These are phyloP conservation scores for Bretschneidera sinensis DNA, from an alignment of 345 rosid genomes.

Conservation along the genomic window DNA sequence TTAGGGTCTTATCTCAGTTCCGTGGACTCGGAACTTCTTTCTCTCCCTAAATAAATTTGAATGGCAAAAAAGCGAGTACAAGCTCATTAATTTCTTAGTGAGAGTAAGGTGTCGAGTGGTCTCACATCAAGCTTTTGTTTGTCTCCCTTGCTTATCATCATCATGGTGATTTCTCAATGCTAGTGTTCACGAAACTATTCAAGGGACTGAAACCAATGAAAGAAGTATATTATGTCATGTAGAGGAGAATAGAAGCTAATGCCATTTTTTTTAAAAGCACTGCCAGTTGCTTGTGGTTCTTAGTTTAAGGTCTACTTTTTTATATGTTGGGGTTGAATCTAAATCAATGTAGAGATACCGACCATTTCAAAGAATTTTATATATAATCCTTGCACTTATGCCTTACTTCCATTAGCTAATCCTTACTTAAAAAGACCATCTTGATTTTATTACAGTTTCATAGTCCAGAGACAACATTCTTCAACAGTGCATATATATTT, in stretches of 20 bases:
- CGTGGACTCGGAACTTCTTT: neutral
- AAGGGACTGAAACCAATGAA: too few relatives aligned
- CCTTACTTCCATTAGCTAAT: conserved; percentile 3
- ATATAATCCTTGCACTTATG: neutral
- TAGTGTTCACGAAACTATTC: neutral
- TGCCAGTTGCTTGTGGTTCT: too few relatives aligned
- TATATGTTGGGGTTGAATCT: neutral
- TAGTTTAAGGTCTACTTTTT: neutral
- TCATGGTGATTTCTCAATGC: neutral
- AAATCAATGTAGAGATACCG: too few relatives aligned
- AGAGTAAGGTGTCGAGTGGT: neutral
- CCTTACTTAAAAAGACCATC: neutral
- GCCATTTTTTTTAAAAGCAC: too few relatives aligned
- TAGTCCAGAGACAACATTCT: conserved; percentile 31
- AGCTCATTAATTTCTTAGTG: neutral
- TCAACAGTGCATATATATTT: conserved; percentile 63
- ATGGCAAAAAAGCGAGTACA: neutral
- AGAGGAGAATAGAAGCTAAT: too few relatives aligned
- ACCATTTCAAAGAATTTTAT: too few relatives aligned
- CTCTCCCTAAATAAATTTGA: neutral
- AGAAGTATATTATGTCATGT: too few relatives aligned
- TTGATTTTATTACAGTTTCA: conserved; percentile 19
- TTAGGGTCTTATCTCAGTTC: neutral
- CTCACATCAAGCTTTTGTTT: neutral
- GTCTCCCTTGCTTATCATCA: neutral